phyloP scores from a whole-genome alignment of 805 yeast species.

The Spathaspora passalidarum region DNA sequence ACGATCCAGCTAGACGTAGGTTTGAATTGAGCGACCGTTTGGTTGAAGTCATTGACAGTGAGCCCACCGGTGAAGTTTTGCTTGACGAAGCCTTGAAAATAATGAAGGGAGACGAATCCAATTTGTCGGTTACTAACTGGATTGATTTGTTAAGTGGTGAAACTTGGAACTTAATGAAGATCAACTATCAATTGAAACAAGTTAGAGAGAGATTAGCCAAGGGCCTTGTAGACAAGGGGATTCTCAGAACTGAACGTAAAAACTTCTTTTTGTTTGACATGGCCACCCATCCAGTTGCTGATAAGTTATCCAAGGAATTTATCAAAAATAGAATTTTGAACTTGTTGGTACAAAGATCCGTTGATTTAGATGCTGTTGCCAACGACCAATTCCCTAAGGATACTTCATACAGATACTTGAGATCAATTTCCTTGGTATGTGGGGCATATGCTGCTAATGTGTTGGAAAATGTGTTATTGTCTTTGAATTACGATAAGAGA shows the following conservation, averaged over 20 bases:
- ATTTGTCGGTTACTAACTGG: slow-evolving; percentile 82
- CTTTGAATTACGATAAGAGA: slow-evolving; percentile 79
- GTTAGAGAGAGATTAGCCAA: slow-evolving; percentile 95
- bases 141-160: slow-evolving; percentile 91
- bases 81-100: slow-evolving; percentile 89
- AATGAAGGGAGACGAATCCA: slow-evolving; percentile 81
- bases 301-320: slow-evolving; percentile 77
- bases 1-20: slow-evolving; percentile 88
- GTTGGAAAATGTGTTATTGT: slow-evolving; percentile 78
- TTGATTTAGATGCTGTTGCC: slow-evolving; percentile 38
- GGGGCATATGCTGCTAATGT: slow-evolving; percentile 96
- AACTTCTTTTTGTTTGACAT: slow-evolving; percentile 93
- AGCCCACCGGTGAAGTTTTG: slow-evolving; percentile 91
- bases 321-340: slow-evolving; percentile 70
- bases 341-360: slow-evolving; percentile 68
- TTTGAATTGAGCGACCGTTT: slow-evolving; percentile 84
- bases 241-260: slow-evolving; percentile 91
- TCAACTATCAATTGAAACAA: slow-evolving; percentile 92
- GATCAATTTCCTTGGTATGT: slow-evolving; percentile 79
- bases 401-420: slow-evolving; percentile 64
- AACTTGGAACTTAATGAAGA: slow-evolving; percentile 95
- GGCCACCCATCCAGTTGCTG: slow-evolving; percentile 98
- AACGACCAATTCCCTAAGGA: slow-evolving; percentile 65
- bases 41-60: slow-evolving; percentile 80
- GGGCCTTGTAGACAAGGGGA: slow-evolving; percentile 96